These are phyloP conservation scores for Oidium heveae DNA, from an alignment of 2,329 filamentous ascomycete species.

Conservation along the genomic window DNA sequence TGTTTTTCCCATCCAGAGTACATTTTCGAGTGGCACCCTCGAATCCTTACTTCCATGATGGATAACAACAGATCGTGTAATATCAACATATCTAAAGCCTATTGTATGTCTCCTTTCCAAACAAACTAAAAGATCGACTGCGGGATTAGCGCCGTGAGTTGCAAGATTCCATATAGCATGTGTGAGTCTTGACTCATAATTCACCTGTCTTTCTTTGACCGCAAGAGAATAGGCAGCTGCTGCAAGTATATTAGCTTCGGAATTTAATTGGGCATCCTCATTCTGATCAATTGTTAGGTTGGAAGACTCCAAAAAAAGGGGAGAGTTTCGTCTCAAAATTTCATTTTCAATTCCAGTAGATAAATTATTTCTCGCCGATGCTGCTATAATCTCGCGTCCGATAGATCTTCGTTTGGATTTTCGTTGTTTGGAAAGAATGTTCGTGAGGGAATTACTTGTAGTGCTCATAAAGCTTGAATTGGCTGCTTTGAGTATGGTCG, in stretches of 20 bases:
- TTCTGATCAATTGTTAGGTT: conserved; percentile 7
- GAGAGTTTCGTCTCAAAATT: conserved; percentile 11
- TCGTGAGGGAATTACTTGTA: conserved; percentile 65
- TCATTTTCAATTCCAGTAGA: conserved; percentile 14
- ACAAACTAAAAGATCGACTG: conserved; percentile 78
- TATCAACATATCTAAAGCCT: conserved; percentile 91
- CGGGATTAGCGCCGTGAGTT: conserved; percentile 76
- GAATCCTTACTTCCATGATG: conserved; percentile 83
- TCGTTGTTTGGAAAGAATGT: conserved; percentile 43
- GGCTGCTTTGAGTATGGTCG: conserved; percentile 73
- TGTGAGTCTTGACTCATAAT: conserved; percentile 67
- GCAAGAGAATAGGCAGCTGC: conserved; percentile 34
- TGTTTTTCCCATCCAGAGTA: conserved; percentile 77
- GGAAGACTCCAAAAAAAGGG: conserved; percentile 11
- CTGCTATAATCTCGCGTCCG: conserved; percentile 15
- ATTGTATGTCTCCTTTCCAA: conserved; percentile 76
- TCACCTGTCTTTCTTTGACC: conserved; percentile 45
- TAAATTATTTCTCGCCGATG: conserved; percentile 15
- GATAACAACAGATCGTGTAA: conserved; percentile 72
- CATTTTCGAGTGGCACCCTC: conserved; percentile 82
- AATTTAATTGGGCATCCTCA: conserved; percentile 10
- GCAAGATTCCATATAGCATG: conserved; percentile 87
- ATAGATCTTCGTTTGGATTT: conserved; percentile 33
- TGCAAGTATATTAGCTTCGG: conserved; percentile 15
- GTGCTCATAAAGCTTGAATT: conserved; percentile 91